These are phyloP conservation scores for Epichloe hybrida DNA, from an alignment of 2,329 filamentous ascomycete genomes.

Conservation along the genomic window DNA sequence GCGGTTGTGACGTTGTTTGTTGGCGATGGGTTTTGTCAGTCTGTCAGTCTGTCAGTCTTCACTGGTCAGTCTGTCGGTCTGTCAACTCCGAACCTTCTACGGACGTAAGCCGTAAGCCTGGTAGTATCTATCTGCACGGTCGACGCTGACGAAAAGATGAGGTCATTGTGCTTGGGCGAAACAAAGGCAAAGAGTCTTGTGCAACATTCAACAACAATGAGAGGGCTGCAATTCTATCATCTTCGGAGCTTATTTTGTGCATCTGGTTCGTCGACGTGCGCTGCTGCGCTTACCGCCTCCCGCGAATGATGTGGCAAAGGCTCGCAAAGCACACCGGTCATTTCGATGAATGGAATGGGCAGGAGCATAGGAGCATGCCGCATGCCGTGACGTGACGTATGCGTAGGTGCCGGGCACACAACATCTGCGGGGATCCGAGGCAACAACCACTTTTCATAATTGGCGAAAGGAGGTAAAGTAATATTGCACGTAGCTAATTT, in stretches of 20 bases:
- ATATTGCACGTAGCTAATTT: too few relatives aligned
- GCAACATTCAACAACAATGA: background rate
- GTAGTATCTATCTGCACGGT: too few relatives aligned
- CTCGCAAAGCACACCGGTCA: too few relatives aligned
- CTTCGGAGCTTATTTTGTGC: background rate
- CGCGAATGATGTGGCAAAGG: background rate
- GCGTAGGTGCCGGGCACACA: too few relatives aligned
- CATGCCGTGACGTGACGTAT: background rate
- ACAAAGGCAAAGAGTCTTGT: background rate
- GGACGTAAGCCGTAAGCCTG: too few relatives aligned
- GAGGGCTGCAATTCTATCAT: background rate
- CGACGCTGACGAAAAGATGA: background rate
- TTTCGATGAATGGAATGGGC: too few relatives aligned
- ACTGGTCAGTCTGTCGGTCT: too few relatives aligned
- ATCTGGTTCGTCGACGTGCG: background rate
- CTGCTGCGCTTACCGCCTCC: background rate
- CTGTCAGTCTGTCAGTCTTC: background rate
- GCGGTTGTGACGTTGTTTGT: background rate
- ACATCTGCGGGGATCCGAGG: too few relatives aligned
- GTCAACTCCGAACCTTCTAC: too few relatives aligned
- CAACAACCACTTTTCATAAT: too few relatives aligned
- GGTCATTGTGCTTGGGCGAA: background rate
- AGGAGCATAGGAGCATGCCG: background rate
- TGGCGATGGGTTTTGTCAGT: background rate
- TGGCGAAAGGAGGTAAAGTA: too few relatives aligned